phyloP scores from a whole-genome alignment of 352 stramenopile genomes.

The Phytopythium vexans region DNA sequence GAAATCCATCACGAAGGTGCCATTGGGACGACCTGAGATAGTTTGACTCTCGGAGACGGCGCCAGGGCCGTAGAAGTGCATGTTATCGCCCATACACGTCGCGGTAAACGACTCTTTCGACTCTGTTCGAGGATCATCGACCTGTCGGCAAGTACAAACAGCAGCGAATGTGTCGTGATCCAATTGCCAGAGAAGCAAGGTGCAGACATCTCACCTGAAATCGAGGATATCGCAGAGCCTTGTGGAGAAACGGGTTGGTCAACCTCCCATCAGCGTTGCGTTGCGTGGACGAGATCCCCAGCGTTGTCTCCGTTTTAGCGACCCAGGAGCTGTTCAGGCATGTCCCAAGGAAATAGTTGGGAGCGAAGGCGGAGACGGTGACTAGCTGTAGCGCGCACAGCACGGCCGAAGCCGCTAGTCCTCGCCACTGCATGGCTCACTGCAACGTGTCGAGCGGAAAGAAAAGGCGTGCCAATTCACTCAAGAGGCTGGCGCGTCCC shows the following conservation, averaged over 20 bases:
- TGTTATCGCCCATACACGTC: constrained; percentile 5
- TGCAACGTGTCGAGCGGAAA: too few relatives aligned
- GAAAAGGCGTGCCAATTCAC: too few relatives aligned
- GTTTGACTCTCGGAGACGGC: constrained; percentile 6
- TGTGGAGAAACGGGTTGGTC: constrained; percentile 34
- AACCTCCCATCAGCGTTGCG: constrained; percentile 25
- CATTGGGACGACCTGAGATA: constrained; percentile 11
- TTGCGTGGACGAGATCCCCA: constrained; percentile 12
- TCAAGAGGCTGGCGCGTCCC: too few relatives aligned
- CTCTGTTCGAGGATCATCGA: constrained; percentile 23
- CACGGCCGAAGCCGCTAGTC: not conserved
- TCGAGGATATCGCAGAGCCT: constrained; percentile 21
- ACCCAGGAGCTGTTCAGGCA: constrained; percentile 43
- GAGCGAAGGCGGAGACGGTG: constrained; percentile 7
- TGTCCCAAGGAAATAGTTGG: constrained; percentile 44
- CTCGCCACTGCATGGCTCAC: not conserved
- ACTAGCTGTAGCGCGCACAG: not conserved
- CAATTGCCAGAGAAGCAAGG: not conserved
- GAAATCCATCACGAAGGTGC: constrained; percentile 26
- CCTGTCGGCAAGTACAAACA: constrained; percentile 1
- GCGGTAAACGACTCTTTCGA: constrained; percentile 9
- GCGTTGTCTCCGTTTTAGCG: constrained; percentile 14
- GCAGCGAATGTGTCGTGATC: not conserved
- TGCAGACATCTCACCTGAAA: constrained; percentile 12
- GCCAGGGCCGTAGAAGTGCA: constrained; percentile 19